Evolutionary conservation across 129 eudicot genomes (phyloP), one percentile per base, ranked within the genome.

Genomic region (Silybum marianum): DNA sequence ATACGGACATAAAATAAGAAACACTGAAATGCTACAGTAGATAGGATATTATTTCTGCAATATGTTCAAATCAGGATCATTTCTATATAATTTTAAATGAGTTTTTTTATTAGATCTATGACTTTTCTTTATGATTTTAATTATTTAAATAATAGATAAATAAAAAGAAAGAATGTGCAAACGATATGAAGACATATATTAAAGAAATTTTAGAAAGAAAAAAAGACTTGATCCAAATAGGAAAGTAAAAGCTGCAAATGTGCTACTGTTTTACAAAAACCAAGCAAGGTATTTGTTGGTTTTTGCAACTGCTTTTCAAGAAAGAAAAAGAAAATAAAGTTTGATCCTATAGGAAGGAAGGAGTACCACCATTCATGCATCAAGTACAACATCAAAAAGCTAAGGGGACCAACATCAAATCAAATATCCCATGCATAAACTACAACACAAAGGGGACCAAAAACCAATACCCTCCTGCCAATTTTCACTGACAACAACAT

Each of bases 221-320:
- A 58, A 58, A 1, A 58, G 66, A 8, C 10, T 5, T 58, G 66
- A 58, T 58, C 66, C 66, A 58, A 58, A n/a, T 58, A 58, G 23
- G 66, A 58, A 58, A 58, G 66, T 9, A 25, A 81, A 81, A 74
- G 80, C 85, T 74, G 85, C 85, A 74, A 65, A 23, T 32, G 77
- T 48, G 81, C 66, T 44, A 44, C 70, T 42, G 21, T 66, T 80
- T 75, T 81, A 54, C n/a, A 14, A 16, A 54, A 48, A 68, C 48
- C 81, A 82, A 82, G 81, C 65, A 82, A 75, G 68, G 76, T 68
- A 82, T 75, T 75, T 82, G 66, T 76, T 68, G 30, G 76, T n/a
- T 51, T 76, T 60, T 82, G 32, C 58, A 75, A 82, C 72, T 68
- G 18, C 77, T 75, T 68, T 75, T 72, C 16, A 11, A 48, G 81